phyloP scores from a whole-genome alignment of 495 filamentous ascomycete genomes.

The Penicillium coprophilum region DNA sequence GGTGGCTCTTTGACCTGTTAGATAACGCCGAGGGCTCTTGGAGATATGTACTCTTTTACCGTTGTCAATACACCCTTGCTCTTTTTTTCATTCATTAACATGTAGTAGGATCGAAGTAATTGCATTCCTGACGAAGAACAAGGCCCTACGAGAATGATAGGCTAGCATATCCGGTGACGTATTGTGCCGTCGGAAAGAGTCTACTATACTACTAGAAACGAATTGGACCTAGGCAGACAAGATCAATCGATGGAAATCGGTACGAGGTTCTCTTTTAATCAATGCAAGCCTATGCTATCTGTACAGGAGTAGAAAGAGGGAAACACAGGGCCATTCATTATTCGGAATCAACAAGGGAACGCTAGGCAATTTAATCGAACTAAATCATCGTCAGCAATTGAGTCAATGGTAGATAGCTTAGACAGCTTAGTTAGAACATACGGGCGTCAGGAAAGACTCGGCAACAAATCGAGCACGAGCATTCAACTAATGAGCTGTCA shows the following conservation, averaged over 20 bases:
- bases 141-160: not conserved
- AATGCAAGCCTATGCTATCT: conserved; percentile 19
- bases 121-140: not conserved
- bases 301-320: conserved; percentile 17
- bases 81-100: not conserved
- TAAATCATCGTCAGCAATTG: conserved; percentile 17
- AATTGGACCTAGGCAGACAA: conserved; percentile 16
- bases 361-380: conserved; percentile 41
- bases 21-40: not conserved
- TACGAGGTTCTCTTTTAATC: conserved; percentile 8
- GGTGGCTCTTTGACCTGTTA: not conserved
- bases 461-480: conserved; percentile 96
- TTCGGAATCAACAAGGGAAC: conserved; percentile 16
- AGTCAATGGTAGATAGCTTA: not conserved
- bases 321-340: conserved; percentile 24
- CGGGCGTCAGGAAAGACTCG: conserved; percentile 94
- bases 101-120: not conserved
- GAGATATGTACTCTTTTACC: not conserved
- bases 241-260: not conserved
- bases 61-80: not conserved
- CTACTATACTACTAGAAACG: not conserved
- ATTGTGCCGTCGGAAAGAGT: not conserved
- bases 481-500: conserved; percentile 67
- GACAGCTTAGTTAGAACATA: conserved; percentile 44
- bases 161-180: not conserved